A percentile compares a stretch with the other conserved stretches of the same genome.
These are phyloP conservation scores for Lasiodiplodia hormozganensis DNA, from an alignment of 2,329 filamentous ascomycete species.

Conservation along the genomic window DNA sequence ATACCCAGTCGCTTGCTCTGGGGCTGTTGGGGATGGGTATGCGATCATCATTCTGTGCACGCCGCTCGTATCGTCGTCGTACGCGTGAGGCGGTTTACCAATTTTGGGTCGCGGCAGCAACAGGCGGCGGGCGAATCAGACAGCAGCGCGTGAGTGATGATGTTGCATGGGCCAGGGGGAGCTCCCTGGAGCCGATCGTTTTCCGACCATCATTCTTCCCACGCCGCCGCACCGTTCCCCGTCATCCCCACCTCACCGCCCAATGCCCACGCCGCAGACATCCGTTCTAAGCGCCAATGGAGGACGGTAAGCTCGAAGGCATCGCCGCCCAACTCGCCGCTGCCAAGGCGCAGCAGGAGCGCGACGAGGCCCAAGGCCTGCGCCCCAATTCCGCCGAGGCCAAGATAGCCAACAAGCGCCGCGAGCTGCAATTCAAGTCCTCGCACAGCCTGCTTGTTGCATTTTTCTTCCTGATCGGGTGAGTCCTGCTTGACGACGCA, in stretches of 20 bases:
- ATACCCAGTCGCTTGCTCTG: slow-evolving; percentile 32
- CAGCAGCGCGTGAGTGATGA: neutral
- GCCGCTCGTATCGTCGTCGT: slow-evolving; percentile 23
- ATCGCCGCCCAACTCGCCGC: slow-evolving; percentile 45
- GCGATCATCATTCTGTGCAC: slow-evolving; percentile 37
- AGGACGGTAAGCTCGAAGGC: slow-evolving; percentile 46
- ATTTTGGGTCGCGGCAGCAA: slow-evolving; percentile 6
- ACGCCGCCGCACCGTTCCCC: neutral
- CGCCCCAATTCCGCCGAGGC: slow-evolving; percentile 38
- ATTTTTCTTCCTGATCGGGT: slow-evolving; percentile 75
- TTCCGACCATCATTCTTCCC: slow-evolving; percentile 24
- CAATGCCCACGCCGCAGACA: slow-evolving; percentile 14
- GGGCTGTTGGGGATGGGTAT: slow-evolving; percentile 40
- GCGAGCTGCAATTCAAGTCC: slow-evolving; percentile 60
- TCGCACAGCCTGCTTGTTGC: slow-evolving; percentile 61
- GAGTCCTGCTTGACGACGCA: slow-evolving; percentile 31
- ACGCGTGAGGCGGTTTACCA: slow-evolving; percentile 15
- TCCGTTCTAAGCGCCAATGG: slow-evolving; percentile 39
- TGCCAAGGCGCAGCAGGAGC: slow-evolving; percentile 43
- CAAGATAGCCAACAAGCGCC: slow-evolving; percentile 48
- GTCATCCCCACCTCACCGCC: slow-evolving; percentile 10
- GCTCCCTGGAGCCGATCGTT: slow-evolving; percentile 22
- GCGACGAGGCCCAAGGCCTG: slow-evolving; percentile 41
- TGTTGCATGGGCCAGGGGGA: slow-evolving; percentile 13
- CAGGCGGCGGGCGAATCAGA: slow-evolving; percentile 15